Evolutionary conservation across 306 rosid genomes (phyloP), one percentile per base, ranked within the genome.

Genomic region (Trifolium fragiferum): DNA sequence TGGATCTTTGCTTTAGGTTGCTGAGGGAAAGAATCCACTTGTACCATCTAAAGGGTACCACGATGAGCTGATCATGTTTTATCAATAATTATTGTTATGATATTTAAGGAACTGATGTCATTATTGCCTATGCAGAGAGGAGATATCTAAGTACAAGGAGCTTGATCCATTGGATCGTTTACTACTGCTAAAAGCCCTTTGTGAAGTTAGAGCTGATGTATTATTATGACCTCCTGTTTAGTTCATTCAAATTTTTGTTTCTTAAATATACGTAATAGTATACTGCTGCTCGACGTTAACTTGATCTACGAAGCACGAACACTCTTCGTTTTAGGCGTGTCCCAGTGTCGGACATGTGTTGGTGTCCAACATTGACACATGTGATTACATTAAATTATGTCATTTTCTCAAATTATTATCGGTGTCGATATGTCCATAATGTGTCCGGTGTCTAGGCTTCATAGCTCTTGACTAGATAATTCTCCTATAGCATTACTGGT

Each of bases 141-240:
- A 91, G 87, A 86, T 87, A 75, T 66, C 86, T 11, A 81, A 72
- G 64, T 94, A 91, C 85, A 87, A 84, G 84, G 88, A 78, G 41
- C 96, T 94, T 53, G 82, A 83, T 85, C 90, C 98, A 5, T 75
- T 51, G 21, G 84, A 84, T 70, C 97, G 95, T 70, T 79, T 94
- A 66, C 62, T 84, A 63, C 79, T 91, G 40, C 81, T 94, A 32
- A 94, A 91, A 82, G 97, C 96, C 3, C 94, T 91, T 21, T 94
- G 98, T 83, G 97, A 91, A 90, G 76, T 91, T 82, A 84, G 98
- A 85, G 94, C 89, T 66, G 89, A 88, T 38, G 97, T 91, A 89
- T 14, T 91, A 89, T 14, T 72, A 51, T 68, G 9, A 76, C 64
- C 27, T 72, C 30, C 80, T 68, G 44, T 53, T 35, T 51, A 14